phyloP scores from a whole-genome alignment of 208 protist genomes.

The Herpetomonas samuelpessoai region DNA sequence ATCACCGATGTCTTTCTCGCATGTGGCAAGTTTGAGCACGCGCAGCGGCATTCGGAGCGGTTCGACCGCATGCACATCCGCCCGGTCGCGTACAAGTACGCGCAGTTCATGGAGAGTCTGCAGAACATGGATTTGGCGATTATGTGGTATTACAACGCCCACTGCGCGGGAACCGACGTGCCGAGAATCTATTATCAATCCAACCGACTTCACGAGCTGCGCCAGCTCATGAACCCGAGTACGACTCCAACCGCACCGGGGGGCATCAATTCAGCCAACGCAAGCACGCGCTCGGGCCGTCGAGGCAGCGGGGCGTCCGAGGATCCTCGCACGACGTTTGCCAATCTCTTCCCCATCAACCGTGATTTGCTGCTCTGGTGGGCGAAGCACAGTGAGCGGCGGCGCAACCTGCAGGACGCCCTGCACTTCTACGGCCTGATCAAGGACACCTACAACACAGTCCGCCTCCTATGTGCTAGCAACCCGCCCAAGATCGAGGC shows the following conservation, averaged over 20 bases:
- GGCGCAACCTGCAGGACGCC: conserved; percentile 81
- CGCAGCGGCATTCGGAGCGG: conserved; percentile 84
- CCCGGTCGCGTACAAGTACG: conserved; percentile 93
- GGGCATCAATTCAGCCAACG: background rate
- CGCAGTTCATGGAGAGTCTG: conserved; percentile 92
- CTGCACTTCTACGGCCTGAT: conserved; percentile 89
- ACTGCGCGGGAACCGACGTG: conserved; percentile 89
- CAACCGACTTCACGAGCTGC: conserved; percentile 79
- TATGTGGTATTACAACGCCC: conserved; percentile 91
- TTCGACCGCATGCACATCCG: conserved; percentile 93
- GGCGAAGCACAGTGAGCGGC: conserved; percentile 91
- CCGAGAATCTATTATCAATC: conserved; percentile 92
- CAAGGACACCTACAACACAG: conserved; percentile 86
- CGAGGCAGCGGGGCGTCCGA: conserved; percentile 18
- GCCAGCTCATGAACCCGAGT: conserved; percentile 66
- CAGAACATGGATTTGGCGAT: conserved; percentile 91
- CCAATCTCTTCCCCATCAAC: conserved; percentile 64
- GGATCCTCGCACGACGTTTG: conserved; percentile 37
- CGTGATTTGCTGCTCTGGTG: conserved; percentile 90
- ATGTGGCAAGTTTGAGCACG: conserved; percentile 94
- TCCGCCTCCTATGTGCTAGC: conserved; percentile 88
- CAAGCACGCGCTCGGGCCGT: background rate
- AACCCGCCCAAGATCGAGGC: conserved; percentile 76
- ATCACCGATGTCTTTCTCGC: conserved; percentile 93
- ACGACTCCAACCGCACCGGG: background rate